Base-by-base conservation (phyloP, 2,329 filamentous ascomycete species). In the Apiospora pterosperma region DNA sequence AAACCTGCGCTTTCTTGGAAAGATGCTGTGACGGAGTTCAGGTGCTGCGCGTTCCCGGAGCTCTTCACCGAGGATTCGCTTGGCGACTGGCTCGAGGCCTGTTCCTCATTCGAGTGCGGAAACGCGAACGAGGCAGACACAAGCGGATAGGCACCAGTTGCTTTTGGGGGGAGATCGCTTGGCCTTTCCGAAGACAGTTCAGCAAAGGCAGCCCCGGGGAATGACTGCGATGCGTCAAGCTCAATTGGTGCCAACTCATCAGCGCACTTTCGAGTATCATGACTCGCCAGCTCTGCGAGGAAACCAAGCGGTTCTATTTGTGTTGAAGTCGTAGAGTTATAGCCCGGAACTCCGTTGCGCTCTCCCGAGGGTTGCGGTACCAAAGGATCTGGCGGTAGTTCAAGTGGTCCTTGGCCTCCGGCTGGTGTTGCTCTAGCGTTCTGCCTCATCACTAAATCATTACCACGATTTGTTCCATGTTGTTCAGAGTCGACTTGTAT, bases 221-320 rank as follows among this genome's bases (percentile, higher is more conserved):
- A 44, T 14, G 65, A 64, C 41, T 69, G 69, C 1, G 68, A 68
- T 38, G 70, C 72, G 60, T 76, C 74, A 36, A 76, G 59, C 64
- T 76, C 74, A 34, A 75, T 63, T 8, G 74, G 74, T 23, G 74
- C 74, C 31, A 76, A 64, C 62, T 76, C 74, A 42, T 75, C 74
- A 16, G 74, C 74, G 48, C 74, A 75, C 63, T 72, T 74, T 34
- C 65, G 62, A 1, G 74, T 75, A 23, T 75, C 71, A 36, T 66
- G 61, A 23, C 67, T 73, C 36, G 72, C 70, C 19, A 76, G 67
- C 64, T 76, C 74, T 25, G 44, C 44, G 28, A 55, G 12, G 16
- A 55, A 34, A 25, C 34, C 16, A 28, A 4, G 7, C 4, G 28
- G 28, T 5, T 25, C 16, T 34, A 34, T 10, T 7, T n/a, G 19